Base-by-base conservation (phyloP, 1,139 yeast genomes). In the Arxiozyma heterogenica region DNA sequence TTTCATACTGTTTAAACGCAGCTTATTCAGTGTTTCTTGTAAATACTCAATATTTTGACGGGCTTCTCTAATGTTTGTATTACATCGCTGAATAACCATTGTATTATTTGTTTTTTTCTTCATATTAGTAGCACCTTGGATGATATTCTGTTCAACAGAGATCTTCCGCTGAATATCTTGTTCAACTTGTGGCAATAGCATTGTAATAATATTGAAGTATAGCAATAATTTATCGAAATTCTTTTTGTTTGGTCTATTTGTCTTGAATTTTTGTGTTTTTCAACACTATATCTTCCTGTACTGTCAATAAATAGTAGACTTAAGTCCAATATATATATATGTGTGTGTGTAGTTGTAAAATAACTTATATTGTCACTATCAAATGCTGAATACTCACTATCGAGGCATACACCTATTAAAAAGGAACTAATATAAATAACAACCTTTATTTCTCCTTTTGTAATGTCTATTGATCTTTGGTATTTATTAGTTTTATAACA, bases 31-130 rank as follows among this genome's bases (percentile, higher is more conserved):
- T 8, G 93, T 84, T 55, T 87, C 88, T 64, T 85, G 86, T 58
- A 93, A 77, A 64, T 91, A 93, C 61, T 88, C 93, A 60, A 93
- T 86, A 71, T 91, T 91, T 59, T 88, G 83, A 65, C 89, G 91
- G 2, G 97, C 91, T 64, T 93, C 98, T 58, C 94, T 77, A 62
- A 93, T 90, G 64, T 85, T 89, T 42, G 91, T 83, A 70, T 89
- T 91, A 74, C 98, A 91, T 67, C 86, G 82, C 66, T 89, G 95
- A 62, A 91, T 90, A 51, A 91, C 96, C 59, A 81, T 82, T 22
- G 84, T 76, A 70, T 93, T 93, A 59, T 76, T 71, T 22, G 98
- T 88, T 59, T 82, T 83, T 67, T 82, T 83, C 68, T 88, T 84
- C 72, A 93, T 75, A 57, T 85, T 79, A 57, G 85, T 83, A 57